Conservation (phyloP, 441 rosid species). For the Melastoma candidum region DNA sequence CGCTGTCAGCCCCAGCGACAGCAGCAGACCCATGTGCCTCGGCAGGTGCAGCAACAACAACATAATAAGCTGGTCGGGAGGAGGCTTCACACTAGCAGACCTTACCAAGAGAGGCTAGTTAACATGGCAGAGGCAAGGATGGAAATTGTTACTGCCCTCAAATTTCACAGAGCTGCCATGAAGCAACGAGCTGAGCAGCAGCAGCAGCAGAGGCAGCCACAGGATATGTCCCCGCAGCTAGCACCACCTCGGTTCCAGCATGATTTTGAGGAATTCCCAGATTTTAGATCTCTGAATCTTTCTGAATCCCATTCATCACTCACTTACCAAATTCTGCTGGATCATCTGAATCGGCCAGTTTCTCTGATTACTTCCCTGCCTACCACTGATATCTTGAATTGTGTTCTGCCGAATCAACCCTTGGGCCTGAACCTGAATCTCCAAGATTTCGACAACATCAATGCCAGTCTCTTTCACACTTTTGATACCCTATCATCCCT, state of each 20-base stretch:
- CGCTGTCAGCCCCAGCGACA: slow-evolving; percentile 19
- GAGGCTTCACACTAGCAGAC: slow-evolving; percentile 86
- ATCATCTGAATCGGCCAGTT: slow-evolving; percentile 28
- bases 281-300: no score
- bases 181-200: slow-evolving; percentile 37
- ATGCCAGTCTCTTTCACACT: slow-evolving; percentile 34
- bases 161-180: slow-evolving; percentile 89
- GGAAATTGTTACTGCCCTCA: slow-evolving; percentile 91
- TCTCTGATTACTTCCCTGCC: slow-evolving; percentile 31
- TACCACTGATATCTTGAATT: slow-evolving; percentile 34
- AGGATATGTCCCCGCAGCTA: slow-evolving; percentile 8
- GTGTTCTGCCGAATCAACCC: slow-evolving; percentile 67
- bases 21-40: slow-evolving; percentile 21
- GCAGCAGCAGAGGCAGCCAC: slow-evolving; percentile 13
- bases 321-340: slow-evolving; percentile 23
- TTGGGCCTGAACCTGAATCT: slow-evolving; percentile 84
- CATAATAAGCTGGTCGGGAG: slow-evolving; percentile 92
- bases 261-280: slow-evolving; percentile 39
- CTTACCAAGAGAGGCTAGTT: slow-evolving; percentile 89
- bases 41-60: slow-evolving; percentile 28
- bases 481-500: slow-evolving; percentile 28
- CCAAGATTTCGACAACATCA: slow-evolving; percentile 61
- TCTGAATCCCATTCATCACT: slow-evolving; percentile 19
- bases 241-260: slow-evolving; percentile 23
- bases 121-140: slow-evolving; percentile 98